Evolutionary conservation across 1,284 basidiomycete genomes (phyloP), one percentile per base, ranked within the genome.

Genomic region (Grifola frondosa): DNA sequence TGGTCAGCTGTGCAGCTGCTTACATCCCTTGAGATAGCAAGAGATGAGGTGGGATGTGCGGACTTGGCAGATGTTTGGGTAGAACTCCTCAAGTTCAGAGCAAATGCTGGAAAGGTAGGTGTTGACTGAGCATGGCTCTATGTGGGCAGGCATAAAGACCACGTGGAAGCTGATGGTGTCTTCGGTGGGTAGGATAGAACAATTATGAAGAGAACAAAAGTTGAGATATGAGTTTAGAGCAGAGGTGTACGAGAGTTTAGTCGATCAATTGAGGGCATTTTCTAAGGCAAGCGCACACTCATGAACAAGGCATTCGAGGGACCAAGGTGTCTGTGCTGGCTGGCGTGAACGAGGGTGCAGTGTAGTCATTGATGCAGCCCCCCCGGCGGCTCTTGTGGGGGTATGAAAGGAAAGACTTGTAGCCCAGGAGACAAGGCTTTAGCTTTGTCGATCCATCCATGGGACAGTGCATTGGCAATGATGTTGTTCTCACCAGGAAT

Each of bases 31-130:
- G 0, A 74, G 39, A 0, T 66, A 68, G 12, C 50, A 42, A 0
- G 29, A 12, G n/a, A 74, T 67, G 1, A 74, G 46, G 0, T 22
- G 44, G 7, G 49, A 53, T 2, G 37, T 30, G 0, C 66, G 57
- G 3, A 37, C 34, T 0, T 40, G 28, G 4, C 61, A 54, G 5
- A 73, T 46, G 3, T 64, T 16, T 0, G 70, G 71, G 47, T 58
- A 74, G 25, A 56, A 50, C 3, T 60, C 41, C 40, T 71, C 65
- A 2, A 74, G 63, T 16, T 63, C 40, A 30, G 58, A 59, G 37
- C 58, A 58, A n/a, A 72, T 70, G 0, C 71, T 68, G 0, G 68
- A 69, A 1, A 74, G 63, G 52, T 73, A 74, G 3, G 56, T 46
- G 8, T 53, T 40, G 4, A 71, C 66, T 0, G 71, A 71, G 3